Percentiles rank a stretch among this genome's conserved stretches.
Evolutionary conservation across 371 early-diverging fungal species (phyloP).

Genomic region (Mucor plumbeus): DNA sequence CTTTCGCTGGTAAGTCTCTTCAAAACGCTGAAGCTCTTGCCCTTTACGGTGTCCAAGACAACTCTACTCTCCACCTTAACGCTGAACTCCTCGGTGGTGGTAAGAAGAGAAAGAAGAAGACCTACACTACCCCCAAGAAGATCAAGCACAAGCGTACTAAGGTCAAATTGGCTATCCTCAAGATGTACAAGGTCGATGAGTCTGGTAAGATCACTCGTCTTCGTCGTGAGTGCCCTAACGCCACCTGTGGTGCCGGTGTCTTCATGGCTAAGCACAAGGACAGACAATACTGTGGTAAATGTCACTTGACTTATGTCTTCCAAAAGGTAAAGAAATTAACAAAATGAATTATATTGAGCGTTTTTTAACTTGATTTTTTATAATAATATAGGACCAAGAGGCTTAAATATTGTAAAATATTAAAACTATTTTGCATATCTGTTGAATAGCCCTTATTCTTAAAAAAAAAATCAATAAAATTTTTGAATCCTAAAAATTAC

Average conservation of each 20-base stretch:
- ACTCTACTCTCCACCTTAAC: constrained; percentile 89
- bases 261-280: constrained; percentile 97
- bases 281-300: constrained; percentile 92
- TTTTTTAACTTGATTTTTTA: background rate
- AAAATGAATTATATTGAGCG: background rate
- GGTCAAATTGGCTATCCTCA: constrained; percentile 96
- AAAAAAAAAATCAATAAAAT: constrained; percentile 2
- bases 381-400: constrained; percentile 6
- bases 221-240: constrained; percentile 95
- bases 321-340: constrained; percentile 49
- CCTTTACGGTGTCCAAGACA: constrained; percentile 87
- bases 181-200: constrained; percentile 98
- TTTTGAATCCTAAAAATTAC: background rate
- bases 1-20: constrained; percentile 94
- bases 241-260: constrained; percentile 97
- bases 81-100: constrained; percentile 85
- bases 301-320: constrained; percentile 60
- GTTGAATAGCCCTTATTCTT: background rate
- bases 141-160: constrained; percentile 98
- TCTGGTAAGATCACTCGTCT: constrained; percentile 97
- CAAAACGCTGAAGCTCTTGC: constrained; percentile 75
- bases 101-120: constrained; percentile 99
- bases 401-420: constrained; percentile 15
- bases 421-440: background rate
- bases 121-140: constrained; percentile 99